Conservation (phyloP, 2,329 filamentous ascomycete species). For the Myrmaecium sp. region DNA sequence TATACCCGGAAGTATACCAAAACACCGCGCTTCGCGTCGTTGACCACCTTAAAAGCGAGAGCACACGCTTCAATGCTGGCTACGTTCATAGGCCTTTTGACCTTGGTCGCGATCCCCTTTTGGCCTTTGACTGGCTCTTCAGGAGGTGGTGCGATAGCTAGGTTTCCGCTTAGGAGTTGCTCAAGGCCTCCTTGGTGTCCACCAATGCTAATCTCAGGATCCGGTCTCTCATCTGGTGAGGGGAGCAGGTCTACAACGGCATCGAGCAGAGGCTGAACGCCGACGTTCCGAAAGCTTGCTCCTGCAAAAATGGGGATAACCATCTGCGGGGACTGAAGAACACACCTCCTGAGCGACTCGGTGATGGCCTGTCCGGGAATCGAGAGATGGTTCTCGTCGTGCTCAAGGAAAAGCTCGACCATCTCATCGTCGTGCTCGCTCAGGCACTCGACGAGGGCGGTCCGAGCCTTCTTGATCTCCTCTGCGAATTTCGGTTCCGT, state of each 20-base stretch:
- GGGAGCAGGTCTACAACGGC: slow-evolving; percentile 78
- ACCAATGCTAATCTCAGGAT: slow-evolving; percentile 58
- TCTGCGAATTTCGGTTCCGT: slow-evolving; percentile 34
- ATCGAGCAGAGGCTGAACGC: slow-evolving; percentile 81
- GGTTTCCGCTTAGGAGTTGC: slow-evolving; percentile 22
- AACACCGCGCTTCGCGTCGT: slow-evolving; percentile 70
- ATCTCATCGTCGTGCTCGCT: slow-evolving; percentile 80
- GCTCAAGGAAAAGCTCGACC: slow-evolving; percentile 68
- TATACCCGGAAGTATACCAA: slow-evolving; percentile 89
- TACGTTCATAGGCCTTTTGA: slow-evolving; percentile 4
- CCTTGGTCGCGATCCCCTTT: slow-evolving; percentile 4
- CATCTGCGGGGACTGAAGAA: slow-evolving; percentile 50
- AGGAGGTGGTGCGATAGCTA: slow-evolving; percentile 9
- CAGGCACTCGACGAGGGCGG: slow-evolving; percentile 63
- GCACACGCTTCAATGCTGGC: slow-evolving; percentile 46
- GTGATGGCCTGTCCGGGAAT: slow-evolving; percentile 52
- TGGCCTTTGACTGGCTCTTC: too few species aligned
- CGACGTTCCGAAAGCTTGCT: slow-evolving; percentile 85
- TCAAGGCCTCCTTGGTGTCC: slow-evolving; percentile 37
- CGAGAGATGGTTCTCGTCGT: slow-evolving; percentile 52
- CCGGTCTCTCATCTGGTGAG: slow-evolving; percentile 61
- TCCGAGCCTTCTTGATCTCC: slow-evolving; percentile 60
- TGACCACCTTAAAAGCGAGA: slow-evolving; percentile 81
- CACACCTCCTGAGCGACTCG: slow-evolving; percentile 54
- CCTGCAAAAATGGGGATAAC: slow-evolving; percentile 80